Percentiles rank a stretch among this genome's conserved stretches.
phyloP scores from a whole-genome alignment of 2,329 filamentous ascomycete genomes.

The Penicillium sp. region DNA sequence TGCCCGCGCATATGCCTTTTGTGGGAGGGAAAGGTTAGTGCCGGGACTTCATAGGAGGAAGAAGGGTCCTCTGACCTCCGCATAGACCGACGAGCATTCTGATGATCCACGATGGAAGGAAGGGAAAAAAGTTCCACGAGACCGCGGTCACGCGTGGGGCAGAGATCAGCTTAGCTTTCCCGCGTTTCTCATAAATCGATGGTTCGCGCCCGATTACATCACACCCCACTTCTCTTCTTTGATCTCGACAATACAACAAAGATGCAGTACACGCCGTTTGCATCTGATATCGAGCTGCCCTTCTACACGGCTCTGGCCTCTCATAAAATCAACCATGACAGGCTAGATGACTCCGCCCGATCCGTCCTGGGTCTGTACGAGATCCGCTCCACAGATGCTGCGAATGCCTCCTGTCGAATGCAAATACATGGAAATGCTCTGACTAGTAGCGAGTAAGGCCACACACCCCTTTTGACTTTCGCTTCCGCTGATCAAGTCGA shows the following conservation, averaged over 20 bases:
- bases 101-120: background rate
- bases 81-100: conserved; percentile 54
- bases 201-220: conserved; percentile 20
- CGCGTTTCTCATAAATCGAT: background rate
- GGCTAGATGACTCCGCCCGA: conserved; percentile 88
- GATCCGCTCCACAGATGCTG: conserved; percentile 67
- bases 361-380: conserved; percentile 87
- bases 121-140: background rate
- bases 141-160: conserved; percentile 1
- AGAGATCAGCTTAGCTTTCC: background rate
- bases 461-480: background rate
- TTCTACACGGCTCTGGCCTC: conserved; percentile 93
- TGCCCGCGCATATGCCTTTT: conserved; percentile 86
- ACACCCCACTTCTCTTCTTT: conserved; percentile 10
- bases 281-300: conserved; percentile 89
- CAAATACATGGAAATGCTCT: conserved; percentile 86
- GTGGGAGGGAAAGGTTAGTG: conserved; percentile 13
- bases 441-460: conserved; percentile 73
- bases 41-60: background rate
- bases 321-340: conserved; percentile 94
- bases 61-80: conserved; percentile 41
- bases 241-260: background rate
- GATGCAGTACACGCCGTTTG: conserved; percentile 82
- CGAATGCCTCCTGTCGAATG: conserved; percentile 79
- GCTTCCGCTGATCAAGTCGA: conserved; percentile 7